Percentiles rank a stretch among this genome's conserved stretches.
Conservation (phyloP, 805 yeast species). For the Hanseniaspora meyeri region DNA sequence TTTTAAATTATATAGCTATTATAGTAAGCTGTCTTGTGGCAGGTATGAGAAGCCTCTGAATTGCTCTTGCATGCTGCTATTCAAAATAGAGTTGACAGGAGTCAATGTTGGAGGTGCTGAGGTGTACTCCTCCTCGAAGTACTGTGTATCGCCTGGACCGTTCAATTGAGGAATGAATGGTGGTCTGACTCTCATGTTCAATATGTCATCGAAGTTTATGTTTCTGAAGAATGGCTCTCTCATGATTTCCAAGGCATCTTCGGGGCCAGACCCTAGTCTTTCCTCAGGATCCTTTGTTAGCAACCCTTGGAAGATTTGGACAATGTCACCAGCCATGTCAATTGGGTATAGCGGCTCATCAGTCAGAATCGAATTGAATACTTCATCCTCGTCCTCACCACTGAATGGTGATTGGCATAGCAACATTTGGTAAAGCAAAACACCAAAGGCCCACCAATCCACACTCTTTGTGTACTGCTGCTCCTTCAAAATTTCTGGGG, state of each 20-base stretch:
- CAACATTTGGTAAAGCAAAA: slow-evolving; percentile 87
- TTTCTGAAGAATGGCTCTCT: slow-evolving; percentile 87
- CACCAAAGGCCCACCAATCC: slow-evolving; percentile 99
- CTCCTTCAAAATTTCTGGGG: slow-evolving; percentile 91
- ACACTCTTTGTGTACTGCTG: slow-evolving; percentile 88
- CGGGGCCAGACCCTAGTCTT: slow-evolving; percentile 76
- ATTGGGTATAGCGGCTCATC: slow-evolving; percentile 96
- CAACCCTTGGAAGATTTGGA: slow-evolving; percentile 80
- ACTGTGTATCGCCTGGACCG: slow-evolving; percentile 80
- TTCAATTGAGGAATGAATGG: slow-evolving; percentile 83
- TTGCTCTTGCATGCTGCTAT: slow-evolving; percentile 84
- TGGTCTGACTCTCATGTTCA: slow-evolving; percentile 59
- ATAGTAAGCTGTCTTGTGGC: slow-evolving; percentile 41
- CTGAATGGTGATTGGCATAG: slow-evolving; percentile 93
- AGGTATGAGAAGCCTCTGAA: slow-evolving; percentile 93
- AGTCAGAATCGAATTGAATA: slow-evolving; percentile 86
- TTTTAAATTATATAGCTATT: neutral
- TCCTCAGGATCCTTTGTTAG: slow-evolving; percentile 75
- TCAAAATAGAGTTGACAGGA: slow-evolving; percentile 79
- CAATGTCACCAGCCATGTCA: slow-evolving; percentile 94
- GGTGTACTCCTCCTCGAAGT: slow-evolving; percentile 90
- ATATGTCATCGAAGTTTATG: slow-evolving; percentile 78
- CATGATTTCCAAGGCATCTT: slow-evolving; percentile 90
- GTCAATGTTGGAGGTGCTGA: slow-evolving; percentile 89
- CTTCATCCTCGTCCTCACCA: slow-evolving; percentile 95